Evolutionary conservation across 1,284 basidiomycete genomes (phyloP).

Genomic region (Wallemia hederae): DNA sequence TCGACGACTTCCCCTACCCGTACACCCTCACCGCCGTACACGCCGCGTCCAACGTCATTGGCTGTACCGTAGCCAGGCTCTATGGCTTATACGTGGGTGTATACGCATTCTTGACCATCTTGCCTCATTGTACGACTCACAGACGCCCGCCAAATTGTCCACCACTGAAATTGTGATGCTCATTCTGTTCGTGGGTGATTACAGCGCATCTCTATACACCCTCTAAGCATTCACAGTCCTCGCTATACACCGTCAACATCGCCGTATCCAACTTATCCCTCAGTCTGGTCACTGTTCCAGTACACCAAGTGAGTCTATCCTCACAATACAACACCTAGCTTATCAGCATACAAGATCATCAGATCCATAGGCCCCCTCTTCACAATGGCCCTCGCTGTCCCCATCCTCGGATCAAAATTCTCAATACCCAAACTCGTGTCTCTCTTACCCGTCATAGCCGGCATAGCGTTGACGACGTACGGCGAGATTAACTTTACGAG

Average conservation of each 20-base stretch:
- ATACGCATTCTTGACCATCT: not conserved
- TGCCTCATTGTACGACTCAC: not conserved
- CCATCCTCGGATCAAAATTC: conserved; percentile 18
- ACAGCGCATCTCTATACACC: not conserved
- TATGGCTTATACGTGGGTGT: not conserved
- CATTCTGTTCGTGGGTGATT: not conserved
- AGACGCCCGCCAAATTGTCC: conserved; percentile 10
- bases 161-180: not conserved
- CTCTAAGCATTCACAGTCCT: conserved; percentile 34
- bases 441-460: conserved; percentile 58
- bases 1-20: conserved; percentile 68
- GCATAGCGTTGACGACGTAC: conserved; percentile 79
- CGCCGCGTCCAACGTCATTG: not conserved
- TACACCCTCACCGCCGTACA: conserved; percentile 21
- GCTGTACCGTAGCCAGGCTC: not conserved
- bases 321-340: not conserved
- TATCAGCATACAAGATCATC: conserved; percentile 32
- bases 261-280: conserved; percentile 69
- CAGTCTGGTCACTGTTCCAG: conserved; percentile 63
- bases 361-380: conserved; percentile 75
- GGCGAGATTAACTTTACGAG: conserved; percentile 50
- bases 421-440: conserved; percentile 34
- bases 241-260: conserved; percentile 71
- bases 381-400: conserved; percentile 41
- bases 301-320: conserved; percentile 19